Conservation (phyloP, 2,329 filamentous ascomycete genomes). For the Zymoseptoria brevis region DNA sequence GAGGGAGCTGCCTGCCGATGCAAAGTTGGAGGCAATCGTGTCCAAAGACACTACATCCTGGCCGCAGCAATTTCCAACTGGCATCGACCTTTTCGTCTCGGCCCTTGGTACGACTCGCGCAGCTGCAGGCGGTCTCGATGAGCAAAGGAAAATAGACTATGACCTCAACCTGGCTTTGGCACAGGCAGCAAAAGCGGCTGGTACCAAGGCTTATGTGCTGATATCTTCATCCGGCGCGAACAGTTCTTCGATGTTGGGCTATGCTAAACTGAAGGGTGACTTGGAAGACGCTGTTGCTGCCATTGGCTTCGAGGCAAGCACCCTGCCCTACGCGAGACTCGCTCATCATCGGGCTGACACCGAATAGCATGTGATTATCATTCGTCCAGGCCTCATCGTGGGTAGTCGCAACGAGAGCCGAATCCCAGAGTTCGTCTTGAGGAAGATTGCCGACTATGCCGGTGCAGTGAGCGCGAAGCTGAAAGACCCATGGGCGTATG, state of each 20-base stretch:
- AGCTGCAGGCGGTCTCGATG: conserved; percentile 64
- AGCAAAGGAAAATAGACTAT: conserved; percentile 81
- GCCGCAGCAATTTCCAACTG: conserved; percentile 52
- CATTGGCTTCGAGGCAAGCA: conserved; percentile 56
- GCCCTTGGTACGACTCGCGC: conserved; percentile 72
- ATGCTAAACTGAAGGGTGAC: conserved; percentile 72
- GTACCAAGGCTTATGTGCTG: conserved; percentile 68
- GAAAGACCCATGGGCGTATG: conserved; percentile 54
- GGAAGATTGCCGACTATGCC: conserved; percentile 48
- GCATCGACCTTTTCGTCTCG: conserved; percentile 62
- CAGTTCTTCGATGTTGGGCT: conserved; percentile 47
- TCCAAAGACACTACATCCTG: conserved; percentile 63
- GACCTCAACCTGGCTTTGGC: conserved; percentile 78
- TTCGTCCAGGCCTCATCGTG: conserved; percentile 66
- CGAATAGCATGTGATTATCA: conserved; percentile 55
- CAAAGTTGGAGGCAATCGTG: conserved; percentile 60
- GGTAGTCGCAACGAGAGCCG: conserved; percentile 57
- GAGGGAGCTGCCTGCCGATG: conserved; percentile 46
- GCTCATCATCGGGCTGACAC: background rate
- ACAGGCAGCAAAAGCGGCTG: conserved; percentile 62
- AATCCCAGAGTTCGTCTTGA: conserved; percentile 49
- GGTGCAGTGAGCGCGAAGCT: conserved; percentile 47
- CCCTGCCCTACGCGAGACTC: background rate
- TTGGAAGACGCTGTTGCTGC: conserved; percentile 69
- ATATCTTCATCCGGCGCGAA: conserved; percentile 54